Evolutionary conservation across 495 filamentous ascomycete species (phyloP), one percentile per base, ranked within the genome.

Genomic region (Tuber melanosporum): DNA sequence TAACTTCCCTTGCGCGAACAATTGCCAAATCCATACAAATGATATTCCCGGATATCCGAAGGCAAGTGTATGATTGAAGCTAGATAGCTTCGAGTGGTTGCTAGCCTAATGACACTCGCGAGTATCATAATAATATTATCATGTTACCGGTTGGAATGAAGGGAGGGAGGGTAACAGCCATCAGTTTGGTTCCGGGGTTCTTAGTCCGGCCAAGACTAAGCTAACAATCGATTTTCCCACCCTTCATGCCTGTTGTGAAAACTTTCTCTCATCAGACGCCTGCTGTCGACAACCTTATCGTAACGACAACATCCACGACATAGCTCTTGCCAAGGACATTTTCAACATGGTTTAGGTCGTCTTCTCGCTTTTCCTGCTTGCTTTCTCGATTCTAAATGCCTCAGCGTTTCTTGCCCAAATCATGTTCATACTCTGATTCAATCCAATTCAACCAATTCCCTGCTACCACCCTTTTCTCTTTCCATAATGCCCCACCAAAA

Each of bases 381-480:
- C 32, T 57, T 62, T 62, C n/a, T 62, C n/a, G 12, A 62, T 15
- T 12, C 52, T 0, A 52, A 52, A 52, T 52, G 22, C n/a, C 49
- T 7, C 49, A 52, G 3, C 3, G 22, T 52, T 72, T 52, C 43
- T 70, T 14, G 49, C n/a, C 10, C 26, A 62, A 36, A 70, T 57
- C 44, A 46, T 46, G 71, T 71, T 20, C 39, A 71, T 17, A 74
- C 46, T 78, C 5, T 49, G 46, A 52, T 52, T 52, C 71, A 78
- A 73, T 71, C 15, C 62, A 78, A 71, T 69, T 46, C n/a, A 79
- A 73, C 71, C 15, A 17, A 41, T 42, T 71, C 22, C 2, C 72
- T 17, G 36, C 71, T 20, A 70, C 12, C 10, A 15, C 70, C 43
- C 32, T 42, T 49, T 8, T 36, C 36, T 5, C 26, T 46, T 32